Percentiles rank a stretch among this genome's conserved stretches.
Evolutionary conservation across 2,329 filamentous ascomycete genomes (phyloP).

Genomic region (Stagonosporopsis vannaccii): DNA sequence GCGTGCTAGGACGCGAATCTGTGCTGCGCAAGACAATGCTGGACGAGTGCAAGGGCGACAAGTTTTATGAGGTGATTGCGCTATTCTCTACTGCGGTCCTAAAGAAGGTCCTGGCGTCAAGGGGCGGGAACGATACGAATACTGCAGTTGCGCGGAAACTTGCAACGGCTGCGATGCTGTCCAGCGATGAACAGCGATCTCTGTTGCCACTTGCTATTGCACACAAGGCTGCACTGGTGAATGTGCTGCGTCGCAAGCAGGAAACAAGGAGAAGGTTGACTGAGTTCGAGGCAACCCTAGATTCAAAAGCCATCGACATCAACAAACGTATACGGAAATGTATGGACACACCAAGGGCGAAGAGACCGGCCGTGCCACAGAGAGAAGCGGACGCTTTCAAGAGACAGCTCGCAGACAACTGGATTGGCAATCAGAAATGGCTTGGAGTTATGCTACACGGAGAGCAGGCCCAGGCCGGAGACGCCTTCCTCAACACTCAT

Average conservation of each 20-base stretch:
- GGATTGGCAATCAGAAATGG: slow-evolving; percentile 80
- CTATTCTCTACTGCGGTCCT: slow-evolving; percentile 85
- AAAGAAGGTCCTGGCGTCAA: slow-evolving; percentile 67
- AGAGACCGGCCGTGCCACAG: slow-evolving; percentile 40
- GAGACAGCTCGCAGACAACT: slow-evolving; percentile 72
- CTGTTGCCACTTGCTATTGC: slow-evolving; percentile 74
- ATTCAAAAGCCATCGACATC: slow-evolving; percentile 67
- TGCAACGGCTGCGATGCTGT: slow-evolving; percentile 51
- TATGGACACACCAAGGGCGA: slow-evolving; percentile 34
- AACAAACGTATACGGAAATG: slow-evolving; percentile 59
- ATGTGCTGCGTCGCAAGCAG: slow-evolving; percentile 66
- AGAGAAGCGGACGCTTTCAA: slow-evolving; percentile 55
- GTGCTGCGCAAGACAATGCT: slow-evolving; percentile 93
- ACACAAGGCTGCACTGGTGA: slow-evolving; percentile 72
- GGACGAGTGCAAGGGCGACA: slow-evolving; percentile 93
- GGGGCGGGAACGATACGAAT: slow-evolving; percentile 51
- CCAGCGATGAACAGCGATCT: slow-evolving; percentile 43
- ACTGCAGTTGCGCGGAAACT: slow-evolving; percentile 59
- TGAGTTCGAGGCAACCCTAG: slow-evolving; percentile 71
- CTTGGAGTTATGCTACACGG: slow-evolving; percentile 74
- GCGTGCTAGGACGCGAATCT: slow-evolving; percentile 77
- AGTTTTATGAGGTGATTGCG: slow-evolving; percentile 84
- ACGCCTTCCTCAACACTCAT: slow-evolving; percentile 68
- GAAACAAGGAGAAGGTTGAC: slow-evolving; percentile 65
- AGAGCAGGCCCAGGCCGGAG: slow-evolving; percentile 63